Evolutionary conservation across 176 grass and related monocot genomes (phyloP).

Genomic region (Carex kokanica): DNA sequence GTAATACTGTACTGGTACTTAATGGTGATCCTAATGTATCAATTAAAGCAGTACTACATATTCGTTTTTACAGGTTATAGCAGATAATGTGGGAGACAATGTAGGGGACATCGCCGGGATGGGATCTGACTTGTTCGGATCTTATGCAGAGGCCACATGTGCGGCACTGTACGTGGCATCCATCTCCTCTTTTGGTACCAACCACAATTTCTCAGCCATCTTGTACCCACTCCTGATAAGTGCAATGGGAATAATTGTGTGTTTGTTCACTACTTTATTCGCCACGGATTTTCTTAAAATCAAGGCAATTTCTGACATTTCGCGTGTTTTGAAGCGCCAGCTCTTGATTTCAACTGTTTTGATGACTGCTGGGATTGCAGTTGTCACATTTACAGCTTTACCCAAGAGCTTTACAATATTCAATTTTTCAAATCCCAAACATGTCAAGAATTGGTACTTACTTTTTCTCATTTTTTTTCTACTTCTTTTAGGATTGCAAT

Average conservation of each 20-base stretch:
- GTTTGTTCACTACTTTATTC: conserved; percentile 48
- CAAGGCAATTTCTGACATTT: conserved; percentile 22
- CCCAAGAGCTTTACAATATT: conserved; percentile 61
- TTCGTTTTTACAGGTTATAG: conserved; percentile 52
- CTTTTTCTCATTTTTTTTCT: not conserved
- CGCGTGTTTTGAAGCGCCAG: conserved; percentile 44
- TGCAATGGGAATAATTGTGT: conserved; percentile 52
- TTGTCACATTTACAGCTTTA: conserved; percentile 45
- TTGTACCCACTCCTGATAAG: conserved; percentile 65
- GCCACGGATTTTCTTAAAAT: conserved; percentile 45
- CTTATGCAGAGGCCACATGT: conserved; percentile 85
- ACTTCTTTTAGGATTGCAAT: not conserved
- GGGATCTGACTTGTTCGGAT: conserved; percentile 87
- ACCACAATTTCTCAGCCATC: conserved; percentile 48
- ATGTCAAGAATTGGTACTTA: conserved; percentile 53
- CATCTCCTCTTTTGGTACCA: conserved; percentile 63
- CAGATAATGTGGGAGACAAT: conserved; percentile 87
- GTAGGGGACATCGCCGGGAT: conserved; percentile 92
- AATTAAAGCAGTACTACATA: not conserved
- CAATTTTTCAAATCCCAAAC: conserved; percentile 49
- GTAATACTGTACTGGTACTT: not conserved
- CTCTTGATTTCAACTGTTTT: conserved; percentile 73
- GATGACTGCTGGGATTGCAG: conserved; percentile 52
- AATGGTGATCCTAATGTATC: not conserved
- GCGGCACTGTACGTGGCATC: conserved; percentile 78